phyloP scores from a whole-genome alignment of 176 grass and related monocot genomes.

The Oryza meyeriana region DNA sequence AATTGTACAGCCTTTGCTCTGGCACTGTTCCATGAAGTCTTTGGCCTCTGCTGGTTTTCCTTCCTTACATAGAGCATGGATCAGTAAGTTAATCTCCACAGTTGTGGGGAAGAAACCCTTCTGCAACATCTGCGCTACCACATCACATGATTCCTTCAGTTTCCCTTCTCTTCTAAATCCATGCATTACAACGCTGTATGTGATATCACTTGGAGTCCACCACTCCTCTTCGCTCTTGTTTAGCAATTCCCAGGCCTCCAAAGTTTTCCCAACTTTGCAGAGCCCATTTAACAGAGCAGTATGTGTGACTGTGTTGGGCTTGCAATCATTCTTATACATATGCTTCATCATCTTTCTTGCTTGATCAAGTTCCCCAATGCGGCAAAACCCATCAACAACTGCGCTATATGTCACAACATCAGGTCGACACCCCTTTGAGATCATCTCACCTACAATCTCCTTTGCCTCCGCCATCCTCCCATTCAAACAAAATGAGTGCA shows the following conservation, averaged over 20 bases:
- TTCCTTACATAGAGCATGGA: constrained; percentile 75
- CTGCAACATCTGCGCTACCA: constrained; percentile 74
- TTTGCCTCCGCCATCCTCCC: constrained; percentile 86
- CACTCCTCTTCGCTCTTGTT: constrained; percentile 82
- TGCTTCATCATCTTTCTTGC: constrained; percentile 76
- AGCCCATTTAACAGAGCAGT: constrained; percentile 87
- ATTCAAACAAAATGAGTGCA: constrained; percentile 68
- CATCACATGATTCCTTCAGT: constrained; percentile 77
- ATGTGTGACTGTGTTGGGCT: constrained; percentile 87
- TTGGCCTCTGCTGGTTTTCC: constrained; percentile 64
- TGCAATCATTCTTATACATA: constrained; percentile 76
- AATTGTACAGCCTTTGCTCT: constrained; percentile 77
- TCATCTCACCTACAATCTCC: constrained; percentile 67
- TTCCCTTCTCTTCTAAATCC: constrained; percentile 91
- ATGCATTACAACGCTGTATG: constrained; percentile 91
- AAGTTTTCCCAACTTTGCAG: constrained; percentile 70
- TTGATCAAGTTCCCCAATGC: constrained; percentile 69
- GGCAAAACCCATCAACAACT: constrained; percentile 87
- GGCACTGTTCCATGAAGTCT: constrained; percentile 87
- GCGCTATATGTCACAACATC: constrained; percentile 95
- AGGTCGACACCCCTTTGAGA: constrained; percentile 63
- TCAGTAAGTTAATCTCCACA: constrained; percentile 82
- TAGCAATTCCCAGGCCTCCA: constrained; percentile 76
- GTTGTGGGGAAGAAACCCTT: constrained; percentile 84
- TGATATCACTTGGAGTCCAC: constrained; percentile 82